These are phyloP conservation scores for Teunomyces atbi DNA, from an alignment of 805 yeast species.

Conservation along the genomic window DNA sequence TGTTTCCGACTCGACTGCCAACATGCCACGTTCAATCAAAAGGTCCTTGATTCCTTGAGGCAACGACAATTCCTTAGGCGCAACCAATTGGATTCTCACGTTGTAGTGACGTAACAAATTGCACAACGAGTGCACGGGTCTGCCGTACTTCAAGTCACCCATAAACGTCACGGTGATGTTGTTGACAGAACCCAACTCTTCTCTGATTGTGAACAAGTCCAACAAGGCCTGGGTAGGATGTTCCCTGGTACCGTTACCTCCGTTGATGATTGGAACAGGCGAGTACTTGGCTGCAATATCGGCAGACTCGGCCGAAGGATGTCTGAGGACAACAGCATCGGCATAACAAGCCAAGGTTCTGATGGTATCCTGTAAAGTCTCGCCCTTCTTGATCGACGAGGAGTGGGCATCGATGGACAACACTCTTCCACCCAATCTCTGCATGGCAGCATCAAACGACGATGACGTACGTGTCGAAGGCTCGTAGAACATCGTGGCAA, in stretches of 20 bases:
- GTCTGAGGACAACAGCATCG: conserved; percentile 96
- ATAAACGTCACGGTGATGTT: conserved; percentile 97
- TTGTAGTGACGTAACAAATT: conserved; percentile 88
- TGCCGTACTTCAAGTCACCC: conserved; percentile 98
- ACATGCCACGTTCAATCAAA: conserved; percentile 65
- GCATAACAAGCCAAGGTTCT: conserved; percentile 93
- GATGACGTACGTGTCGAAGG: conserved; percentile 97
- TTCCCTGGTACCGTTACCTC: conserved; percentile 97
- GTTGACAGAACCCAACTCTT: conserved; percentile 96
- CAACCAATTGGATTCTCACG: conserved; percentile 86
- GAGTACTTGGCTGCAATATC: conserved; percentile 94
- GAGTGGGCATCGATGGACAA: conserved; percentile 80
- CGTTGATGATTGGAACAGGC: conserved; percentile 95
- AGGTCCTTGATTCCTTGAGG: conserved; percentile 73
- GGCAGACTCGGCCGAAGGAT: conserved; percentile 89
- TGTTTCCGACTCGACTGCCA: conserved; percentile 68
- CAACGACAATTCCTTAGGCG: conserved; percentile 84
- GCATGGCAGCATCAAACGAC: conserved; percentile 99
- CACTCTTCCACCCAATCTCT: conserved; percentile 97
- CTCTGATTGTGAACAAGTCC: conserved; percentile 97
- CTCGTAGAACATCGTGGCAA: conserved; percentile 95
- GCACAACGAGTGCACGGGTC: conserved; percentile 97
- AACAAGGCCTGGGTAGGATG: conserved; percentile 99
- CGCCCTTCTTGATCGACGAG: conserved; percentile 98
- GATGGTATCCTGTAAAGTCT: conserved; percentile 94